These are phyloP conservation scores for Lagerstroemia speciosa DNA, from an alignment of 345 rosid genomes.

Conservation along the genomic window DNA sequence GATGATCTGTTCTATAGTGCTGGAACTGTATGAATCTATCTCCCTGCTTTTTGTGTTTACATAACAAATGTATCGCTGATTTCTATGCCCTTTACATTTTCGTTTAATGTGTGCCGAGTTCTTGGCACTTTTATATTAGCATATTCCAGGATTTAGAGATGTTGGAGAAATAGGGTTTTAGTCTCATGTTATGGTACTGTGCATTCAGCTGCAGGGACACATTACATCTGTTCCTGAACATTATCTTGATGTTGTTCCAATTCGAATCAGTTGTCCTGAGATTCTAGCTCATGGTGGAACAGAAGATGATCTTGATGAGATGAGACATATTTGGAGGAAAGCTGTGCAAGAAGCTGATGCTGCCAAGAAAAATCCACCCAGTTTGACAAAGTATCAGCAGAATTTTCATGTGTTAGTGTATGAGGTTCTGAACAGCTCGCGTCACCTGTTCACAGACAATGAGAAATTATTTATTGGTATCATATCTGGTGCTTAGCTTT, in stretches of 20 bases:
- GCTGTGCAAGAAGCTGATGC: slow-evolving; percentile 46
- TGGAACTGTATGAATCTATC: background rate
- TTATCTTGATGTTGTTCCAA: slow-evolving; percentile 52
- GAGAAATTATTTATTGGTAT: slow-evolving; percentile 67
- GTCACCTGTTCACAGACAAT: slow-evolving; percentile 52
- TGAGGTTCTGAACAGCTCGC: slow-evolving; percentile 54
- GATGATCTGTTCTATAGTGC: background rate
- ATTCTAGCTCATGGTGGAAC: slow-evolving; percentile 17
- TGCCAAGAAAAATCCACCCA: slow-evolving; percentile 34
- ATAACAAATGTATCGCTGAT: background rate
- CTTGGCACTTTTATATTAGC: background rate
- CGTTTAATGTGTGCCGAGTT: background rate
- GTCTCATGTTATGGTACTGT: background rate
- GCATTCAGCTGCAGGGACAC: slow-evolving; percentile 46
- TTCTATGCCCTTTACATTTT: background rate
- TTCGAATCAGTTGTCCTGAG: slow-evolving; percentile 40
- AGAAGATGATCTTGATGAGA: slow-evolving; percentile 21
- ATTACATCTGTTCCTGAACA: slow-evolving; percentile 46
- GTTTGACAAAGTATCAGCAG: slow-evolving; percentile 47
- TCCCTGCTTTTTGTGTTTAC: background rate
- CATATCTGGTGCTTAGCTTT: slow-evolving; percentile 6
- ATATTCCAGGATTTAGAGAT: background rate
- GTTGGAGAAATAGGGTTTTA: background rate
- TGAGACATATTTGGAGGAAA: slow-evolving; percentile 46
- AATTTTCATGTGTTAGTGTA: slow-evolving; percentile 57